These are phyloP conservation scores for Lactarius hengduanensis DNA, from an alignment of 768 basidiomycete genomes.

Conservation along the genomic window DNA sequence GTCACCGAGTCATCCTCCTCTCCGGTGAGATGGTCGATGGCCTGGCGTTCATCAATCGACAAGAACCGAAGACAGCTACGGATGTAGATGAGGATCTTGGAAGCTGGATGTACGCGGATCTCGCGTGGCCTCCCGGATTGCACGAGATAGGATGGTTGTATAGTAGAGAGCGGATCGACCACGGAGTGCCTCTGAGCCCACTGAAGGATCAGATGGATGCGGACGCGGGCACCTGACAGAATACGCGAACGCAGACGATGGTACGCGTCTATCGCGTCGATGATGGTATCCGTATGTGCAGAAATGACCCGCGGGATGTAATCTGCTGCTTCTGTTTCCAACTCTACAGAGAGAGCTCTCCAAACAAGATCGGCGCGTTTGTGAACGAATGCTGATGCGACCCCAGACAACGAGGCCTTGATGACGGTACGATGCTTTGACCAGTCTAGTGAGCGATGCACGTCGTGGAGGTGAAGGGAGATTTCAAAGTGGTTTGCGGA, in stretches of 20 bases:
- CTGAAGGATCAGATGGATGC: constrained; percentile 48
- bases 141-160: constrained; percentile 80
- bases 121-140: constrained; percentile 68
- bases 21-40: constrained; percentile 18
- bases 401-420: constrained; percentile 11
- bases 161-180: constrained; percentile 77
- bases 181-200: constrained; percentile 50
- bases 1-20: constrained; percentile 28
- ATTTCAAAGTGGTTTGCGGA: constrained; percentile 3
- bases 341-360: constrained; percentile 16
- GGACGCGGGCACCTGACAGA: constrained; percentile 9
- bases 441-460: constrained; percentile 5
- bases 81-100: constrained; percentile 78
- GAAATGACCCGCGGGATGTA: constrained; percentile 14
- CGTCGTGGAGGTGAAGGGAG: constrained; percentile 8
- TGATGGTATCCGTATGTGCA: constrained; percentile 11
- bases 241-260: constrained; percentile 6
- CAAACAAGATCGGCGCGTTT: constrained; percentile 21
- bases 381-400: constrained; percentile 12
- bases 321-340: constrained; percentile 20
- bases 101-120: constrained; percentile 65
- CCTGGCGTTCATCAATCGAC: constrained; percentile 34
- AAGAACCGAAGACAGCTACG: constrained; percentile 59
- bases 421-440: constrained; percentile 2
- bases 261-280: constrained; percentile 4